Conservation (phyloP, 1,284 basidiomycete genomes). For the Mycena sp. region DNA sequence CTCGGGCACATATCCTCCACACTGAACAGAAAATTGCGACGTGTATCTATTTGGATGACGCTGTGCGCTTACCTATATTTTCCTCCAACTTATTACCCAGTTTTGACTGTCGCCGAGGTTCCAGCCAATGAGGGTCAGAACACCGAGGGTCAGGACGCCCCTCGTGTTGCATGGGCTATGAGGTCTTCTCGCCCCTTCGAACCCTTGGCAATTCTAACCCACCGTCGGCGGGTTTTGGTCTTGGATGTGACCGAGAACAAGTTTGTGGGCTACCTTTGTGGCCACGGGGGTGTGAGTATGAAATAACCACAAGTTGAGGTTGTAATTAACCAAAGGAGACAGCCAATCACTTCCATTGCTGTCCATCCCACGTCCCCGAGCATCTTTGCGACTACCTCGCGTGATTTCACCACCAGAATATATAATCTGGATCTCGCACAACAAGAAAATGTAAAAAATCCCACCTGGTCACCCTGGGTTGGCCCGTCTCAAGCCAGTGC, state of each 20-base stretch:
- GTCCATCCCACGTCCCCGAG: slow-evolving; percentile 67
- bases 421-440: slow-evolving; percentile 66
- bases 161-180: slow-evolving; percentile 66
- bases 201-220: slow-evolving; percentile 65
- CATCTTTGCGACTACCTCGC: slow-evolving; percentile 72
- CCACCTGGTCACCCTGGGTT: slow-evolving; percentile 63
- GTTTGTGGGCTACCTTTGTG: slow-evolving; percentile 60
- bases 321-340: too few relatives aligned
- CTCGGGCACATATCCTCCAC: slow-evolving; percentile 50
- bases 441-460: slow-evolving; percentile 54
- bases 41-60: slow-evolving; percentile 44
- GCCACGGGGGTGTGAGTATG: slow-evolving; percentile 74
- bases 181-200: slow-evolving; percentile 52
- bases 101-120: too few relatives aligned
- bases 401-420: slow-evolving; percentile 71
- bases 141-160: slow-evolving; percentile 21
- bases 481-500: slow-evolving; percentile 66
- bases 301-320: too few relatives aligned
- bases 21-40: slow-evolving; percentile 40
- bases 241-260: slow-evolving; percentile 52
- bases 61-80: not conserved
- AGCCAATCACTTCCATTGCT: slow-evolving; percentile 74
- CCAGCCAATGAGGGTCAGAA: slow-evolving; percentile 1
- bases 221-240: slow-evolving; percentile 61
- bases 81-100: too few relatives aligned